A percentile compares a stretch with the other conserved stretches of the same genome.
These are phyloP conservation scores for Phytophthora fragariaefolia DNA, from an alignment of 352 stramenopile species.

Conservation along the genomic window DNA sequence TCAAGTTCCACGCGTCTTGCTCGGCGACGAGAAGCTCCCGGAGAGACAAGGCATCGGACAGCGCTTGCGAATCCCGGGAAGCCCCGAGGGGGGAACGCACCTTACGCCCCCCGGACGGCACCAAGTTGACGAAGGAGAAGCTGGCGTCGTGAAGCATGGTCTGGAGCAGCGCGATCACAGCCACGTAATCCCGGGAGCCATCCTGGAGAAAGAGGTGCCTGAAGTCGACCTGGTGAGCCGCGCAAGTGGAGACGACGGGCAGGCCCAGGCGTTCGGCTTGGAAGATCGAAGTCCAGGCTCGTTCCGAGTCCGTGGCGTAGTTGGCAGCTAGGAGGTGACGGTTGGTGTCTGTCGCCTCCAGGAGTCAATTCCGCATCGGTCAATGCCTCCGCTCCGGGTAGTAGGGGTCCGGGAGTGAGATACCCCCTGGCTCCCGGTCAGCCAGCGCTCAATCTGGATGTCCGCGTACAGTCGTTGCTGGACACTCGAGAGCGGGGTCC, in stretches of 20 bases:
- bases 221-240: neutral
- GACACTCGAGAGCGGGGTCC: neutral
- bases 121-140: constrained; percentile 6
- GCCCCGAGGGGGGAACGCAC: neutral
- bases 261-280: neutral
- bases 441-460: neutral
- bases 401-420: neutral
- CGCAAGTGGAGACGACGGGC: neutral
- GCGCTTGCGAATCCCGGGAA: neutral
- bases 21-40: neutral
- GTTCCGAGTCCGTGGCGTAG: neutral
- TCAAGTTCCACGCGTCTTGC: constrained; percentile 3
- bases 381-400: constrained; percentile 1
- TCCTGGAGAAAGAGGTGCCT: neutral
- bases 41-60: neutral
- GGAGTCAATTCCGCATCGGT: neutral
- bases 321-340: neutral
- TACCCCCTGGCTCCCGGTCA: neutral
- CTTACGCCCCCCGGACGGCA: neutral
- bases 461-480: neutral
- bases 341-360: neutral
- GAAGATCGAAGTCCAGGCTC: neutral
- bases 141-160: neutral
- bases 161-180: neutral
- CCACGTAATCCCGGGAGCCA: neutral